These are phyloP conservation scores for Stephania cephalantha DNA, from an alignment of 164 flowering plant species.

Conservation along the genomic window DNA sequence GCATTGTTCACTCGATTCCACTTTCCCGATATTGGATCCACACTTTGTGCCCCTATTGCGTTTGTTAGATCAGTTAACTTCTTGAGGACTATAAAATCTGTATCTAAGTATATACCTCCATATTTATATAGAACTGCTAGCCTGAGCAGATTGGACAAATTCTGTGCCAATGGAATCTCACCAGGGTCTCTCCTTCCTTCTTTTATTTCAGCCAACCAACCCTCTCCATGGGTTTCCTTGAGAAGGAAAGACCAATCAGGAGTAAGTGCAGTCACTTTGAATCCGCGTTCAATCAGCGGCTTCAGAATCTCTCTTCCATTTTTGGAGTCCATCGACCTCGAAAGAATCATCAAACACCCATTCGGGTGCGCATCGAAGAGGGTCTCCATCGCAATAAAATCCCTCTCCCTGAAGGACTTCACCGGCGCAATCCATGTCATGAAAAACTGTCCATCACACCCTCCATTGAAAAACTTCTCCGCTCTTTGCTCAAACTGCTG, in stretches of 20 bases:
- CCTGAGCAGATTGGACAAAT: constrained; percentile 48
- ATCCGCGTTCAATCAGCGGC: constrained; percentile 42
- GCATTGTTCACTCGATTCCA: constrained; percentile 91
- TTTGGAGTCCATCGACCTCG: constrained; percentile 49
- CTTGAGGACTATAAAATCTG: constrained; percentile 41
- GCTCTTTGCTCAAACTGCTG: constrained; percentile 20
- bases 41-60: constrained; percentile 43
- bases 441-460: constrained; percentile 51
- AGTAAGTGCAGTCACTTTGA: constrained; percentile 37
- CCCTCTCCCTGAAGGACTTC: constrained; percentile 41
- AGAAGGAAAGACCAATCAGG: constrained; percentile 56
- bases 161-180: constrained; percentile 35
- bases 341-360: constrained; percentile 67
- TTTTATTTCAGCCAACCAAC: constrained; percentile 53
- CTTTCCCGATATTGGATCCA: constrained; percentile 16
- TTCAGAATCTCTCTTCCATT: constrained; percentile 36
- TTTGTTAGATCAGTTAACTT: constrained; percentile 32
- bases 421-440: constrained; percentile 87
- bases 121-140: constrained; percentile 42
- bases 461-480: constrained; percentile 23
- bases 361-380: constrained; percentile 62
- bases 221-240: constrained; percentile 53
- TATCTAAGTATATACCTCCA: constrained; percentile 51
- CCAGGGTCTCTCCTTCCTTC: constrained; percentile 41
- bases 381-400: constrained; percentile 48